Conservation (phyloP, 2,329 filamentous ascomycete species). For the Alternaria ethzedia region DNA sequence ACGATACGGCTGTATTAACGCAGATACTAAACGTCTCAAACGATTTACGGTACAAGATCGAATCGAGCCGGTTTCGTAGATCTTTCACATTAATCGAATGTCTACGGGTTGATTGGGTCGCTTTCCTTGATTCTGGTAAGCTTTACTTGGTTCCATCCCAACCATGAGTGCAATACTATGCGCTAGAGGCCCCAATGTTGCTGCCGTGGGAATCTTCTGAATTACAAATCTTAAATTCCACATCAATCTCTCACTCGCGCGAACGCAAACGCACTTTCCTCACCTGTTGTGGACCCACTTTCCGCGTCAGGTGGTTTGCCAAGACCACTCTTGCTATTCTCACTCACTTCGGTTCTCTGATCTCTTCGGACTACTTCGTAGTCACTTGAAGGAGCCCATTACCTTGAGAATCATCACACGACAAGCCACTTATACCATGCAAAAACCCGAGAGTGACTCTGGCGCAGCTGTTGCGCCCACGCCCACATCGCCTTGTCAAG, state of each 20-base stretch:
- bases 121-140: neutral
- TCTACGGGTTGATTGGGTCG: neutral
- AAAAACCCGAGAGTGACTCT: neutral
- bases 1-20: neutral
- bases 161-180: neutral
- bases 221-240: neutral
- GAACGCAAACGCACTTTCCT: neutral
- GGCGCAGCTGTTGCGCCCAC: neutral
- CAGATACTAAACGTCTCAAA: neutral
- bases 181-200: neutral
- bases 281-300: neutral
- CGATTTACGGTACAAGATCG: neutral
- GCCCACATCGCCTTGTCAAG: neutral
- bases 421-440: neutral
- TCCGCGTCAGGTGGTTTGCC: neutral
- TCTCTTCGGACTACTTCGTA: neutral
- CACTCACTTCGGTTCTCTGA: neutral
- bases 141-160: neutral
- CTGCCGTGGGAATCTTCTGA: neutral
- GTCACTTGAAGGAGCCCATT: neutral
- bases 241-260: neutral
- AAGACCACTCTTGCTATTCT: neutral
- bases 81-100: neutral
- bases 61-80: neutral
- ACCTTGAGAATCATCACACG: neutral